phyloP scores from a whole-genome alignment of 345 rosid species.

The Mangifera indica region DNA sequence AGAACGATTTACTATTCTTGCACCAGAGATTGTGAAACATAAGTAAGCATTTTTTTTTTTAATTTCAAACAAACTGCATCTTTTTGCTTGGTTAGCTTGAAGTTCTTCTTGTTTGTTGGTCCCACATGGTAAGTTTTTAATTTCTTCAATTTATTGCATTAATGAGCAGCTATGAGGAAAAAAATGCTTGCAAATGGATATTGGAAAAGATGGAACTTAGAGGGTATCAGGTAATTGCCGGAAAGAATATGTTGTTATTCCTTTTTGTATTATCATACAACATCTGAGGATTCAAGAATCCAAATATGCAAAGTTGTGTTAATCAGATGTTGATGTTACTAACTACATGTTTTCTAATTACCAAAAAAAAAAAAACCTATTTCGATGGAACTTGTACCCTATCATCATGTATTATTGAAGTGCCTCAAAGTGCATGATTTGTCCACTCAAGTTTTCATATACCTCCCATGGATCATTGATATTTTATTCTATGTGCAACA shows the following conservation, averaged over 20 bases:
- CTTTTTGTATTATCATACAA: neutral
- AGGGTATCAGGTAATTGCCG: constrained; percentile 63
- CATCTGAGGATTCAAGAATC: constrained; percentile 9
- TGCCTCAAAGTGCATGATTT: neutral
- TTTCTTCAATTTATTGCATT: constrained; percentile 20
- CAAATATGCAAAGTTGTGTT: neutral
- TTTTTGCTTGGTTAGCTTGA: constrained; percentile 18
- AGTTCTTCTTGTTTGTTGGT: constrained; percentile 24
- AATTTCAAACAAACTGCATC: neutral
- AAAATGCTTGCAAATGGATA: constrained; percentile 70
- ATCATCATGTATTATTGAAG: neutral
- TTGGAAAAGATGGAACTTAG: constrained; percentile 61
- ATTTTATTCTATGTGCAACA: constrained; percentile 6
- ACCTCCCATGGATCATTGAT: neutral
- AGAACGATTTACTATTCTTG: constrained; percentile 59
- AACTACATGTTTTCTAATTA: neutral
- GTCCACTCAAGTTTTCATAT: neutral
- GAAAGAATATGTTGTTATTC: neutral
- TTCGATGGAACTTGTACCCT: neutral
- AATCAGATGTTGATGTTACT: neutral
- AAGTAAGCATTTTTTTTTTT: constrained; percentile 49
- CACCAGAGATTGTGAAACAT: constrained; percentile 54
- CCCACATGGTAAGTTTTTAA: neutral
- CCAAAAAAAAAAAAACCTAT: no score
- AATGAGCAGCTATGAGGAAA: constrained; percentile 64